Percentiles rank a stretch among this genome's conserved stretches.
Evolutionary conservation across 2,329 filamentous ascomycete species (phyloP).

Genomic region (Diaporthe helianthi): DNA sequence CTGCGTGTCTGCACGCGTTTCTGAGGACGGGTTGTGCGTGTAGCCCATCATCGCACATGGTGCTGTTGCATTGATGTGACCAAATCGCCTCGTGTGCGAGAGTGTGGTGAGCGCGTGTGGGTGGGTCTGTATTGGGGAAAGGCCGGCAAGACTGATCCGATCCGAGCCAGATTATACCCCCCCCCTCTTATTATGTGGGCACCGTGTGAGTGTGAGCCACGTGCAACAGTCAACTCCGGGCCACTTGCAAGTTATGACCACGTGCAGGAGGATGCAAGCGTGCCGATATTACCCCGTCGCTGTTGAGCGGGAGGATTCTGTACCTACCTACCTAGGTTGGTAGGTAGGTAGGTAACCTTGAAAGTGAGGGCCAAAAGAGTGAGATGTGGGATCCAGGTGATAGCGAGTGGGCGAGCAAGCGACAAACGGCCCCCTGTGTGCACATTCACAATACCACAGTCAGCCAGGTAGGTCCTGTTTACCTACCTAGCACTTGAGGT

Average conservation of each 20-base stretch:
- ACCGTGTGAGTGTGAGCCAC: constrained; percentile 2
- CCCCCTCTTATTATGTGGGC: not conserved
- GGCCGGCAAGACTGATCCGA: constrained; percentile 12
- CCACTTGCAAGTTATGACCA: constrained; percentile 14
- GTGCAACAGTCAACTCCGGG: not conserved
- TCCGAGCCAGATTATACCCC: not conserved
- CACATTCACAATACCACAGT: constrained; percentile 7
- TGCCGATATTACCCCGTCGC: constrained; percentile 32
- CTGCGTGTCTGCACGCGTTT: not conserved
- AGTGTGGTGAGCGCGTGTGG: not conserved
- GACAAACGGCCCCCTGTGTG: not conserved
- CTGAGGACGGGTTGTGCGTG: not conserved
- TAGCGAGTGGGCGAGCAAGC: not conserved
- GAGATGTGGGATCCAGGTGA: constrained; percentile 1
- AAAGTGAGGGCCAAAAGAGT: not conserved
- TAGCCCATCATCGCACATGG: constrained; percentile 1
- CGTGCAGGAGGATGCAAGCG: constrained; percentile 27
- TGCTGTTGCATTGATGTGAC: constrained; percentile 19
- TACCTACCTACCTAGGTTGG: too few relatives aligned
- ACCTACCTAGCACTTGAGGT: too few relatives aligned
- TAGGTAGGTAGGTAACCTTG: not conserved
- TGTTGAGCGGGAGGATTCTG: constrained; percentile 36
- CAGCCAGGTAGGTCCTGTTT: not conserved
- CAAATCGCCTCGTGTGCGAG: not conserved
- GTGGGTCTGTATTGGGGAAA: not conserved